Conservation (phyloP, 768 basidiomycete species). For the Arthromyces matolae region DNA sequence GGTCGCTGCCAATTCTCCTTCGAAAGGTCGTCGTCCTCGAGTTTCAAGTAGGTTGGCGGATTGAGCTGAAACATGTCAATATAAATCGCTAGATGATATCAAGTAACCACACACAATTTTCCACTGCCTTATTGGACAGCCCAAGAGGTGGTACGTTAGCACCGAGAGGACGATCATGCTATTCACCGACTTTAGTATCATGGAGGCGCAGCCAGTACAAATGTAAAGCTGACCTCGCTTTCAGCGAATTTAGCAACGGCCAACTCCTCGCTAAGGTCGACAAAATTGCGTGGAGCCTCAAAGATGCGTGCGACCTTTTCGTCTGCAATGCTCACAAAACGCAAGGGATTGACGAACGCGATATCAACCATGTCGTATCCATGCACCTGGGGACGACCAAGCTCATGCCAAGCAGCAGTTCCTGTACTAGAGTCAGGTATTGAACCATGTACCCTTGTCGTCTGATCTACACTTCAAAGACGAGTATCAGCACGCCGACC, state of each 20-base stretch:
- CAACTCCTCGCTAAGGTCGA: slow-evolving; percentile 54
- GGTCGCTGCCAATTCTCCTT: slow-evolving; percentile 81
- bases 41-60: slow-evolving; percentile 1
- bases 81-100: too few species aligned
- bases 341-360: slow-evolving; percentile 69
- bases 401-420: slow-evolving; percentile 66
- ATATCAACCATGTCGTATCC: slow-evolving; percentile 89
- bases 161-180: slow-evolving; percentile 64
- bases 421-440: slow-evolving; percentile 22
- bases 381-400: slow-evolving; percentile 92
- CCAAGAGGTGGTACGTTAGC: slow-evolving; percentile 94
- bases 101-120: slow-evolving; percentile 47
- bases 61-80: slow-evolving; percentile 6
- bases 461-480: slow-evolving; percentile 76
- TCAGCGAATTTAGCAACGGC: slow-evolving; percentile 44
- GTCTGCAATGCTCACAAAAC: slow-evolving; percentile 89
- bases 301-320: slow-evolving; percentile 96
- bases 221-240: slow-evolving; percentile 41
- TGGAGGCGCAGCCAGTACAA: background rate
- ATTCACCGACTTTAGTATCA: background rate
- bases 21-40: slow-evolving; percentile 56
- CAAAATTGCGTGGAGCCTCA: slow-evolving; percentile 82
- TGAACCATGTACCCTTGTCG: slow-evolving; percentile 82
- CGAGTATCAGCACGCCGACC: slow-evolving; percentile 6
- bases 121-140: slow-evolving; percentile 89